Evolutionary conservation across 2,329 filamentous ascomycete species (phyloP), one percentile per base, ranked within the genome.

Genomic region (Phaeosphaeriaceae sp.): DNA sequence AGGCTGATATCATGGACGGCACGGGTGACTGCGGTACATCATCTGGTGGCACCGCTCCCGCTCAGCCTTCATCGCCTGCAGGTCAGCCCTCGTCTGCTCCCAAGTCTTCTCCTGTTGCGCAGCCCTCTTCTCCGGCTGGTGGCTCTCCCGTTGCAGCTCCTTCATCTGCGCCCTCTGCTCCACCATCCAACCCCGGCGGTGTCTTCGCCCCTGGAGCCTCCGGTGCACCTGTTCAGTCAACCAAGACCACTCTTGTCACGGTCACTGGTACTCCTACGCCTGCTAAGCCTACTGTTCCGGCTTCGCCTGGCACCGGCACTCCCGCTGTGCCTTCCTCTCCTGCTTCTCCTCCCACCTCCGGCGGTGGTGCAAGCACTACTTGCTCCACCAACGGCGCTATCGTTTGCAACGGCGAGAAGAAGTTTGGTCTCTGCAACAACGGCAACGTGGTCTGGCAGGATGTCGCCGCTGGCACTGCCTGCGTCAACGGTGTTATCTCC

Each of bases 391-490:
- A 79, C 40, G 79, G 79, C 53, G 73, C 74, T 9, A 58, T 77
- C 20, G 65, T 77, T 31, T 82, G 80, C 73, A 79, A 79, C 49
- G 76, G 78, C 41, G 41, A 71, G 7, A 66, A 52, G 6, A 67
- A 79, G 53, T 83, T 80, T 50, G 80, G 79, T 33, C 67, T 82
- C 50, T 81, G 79, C 72, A 76, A 80, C 65, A 69, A 77, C 52
- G 80, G 80, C 54, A 58, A 66, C 3, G 74, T 81, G 1, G 70
- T 78, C 22, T 81, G 71, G 68, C 77, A 79, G 66, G 57, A 66
- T 11, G 79, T 82, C 11, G 79, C 81, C 4, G 64, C 76, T 7
- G 81, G 81, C 20, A 83, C 81, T 1, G 72, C 72, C 1, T 83
- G 81, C 69, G 57, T 59, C 51, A 75, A 80, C 58, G 80, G 80